These are phyloP conservation scores for Myxozyma monticola DNA, from an alignment of 805 yeast genomes.

Conservation along the genomic window DNA sequence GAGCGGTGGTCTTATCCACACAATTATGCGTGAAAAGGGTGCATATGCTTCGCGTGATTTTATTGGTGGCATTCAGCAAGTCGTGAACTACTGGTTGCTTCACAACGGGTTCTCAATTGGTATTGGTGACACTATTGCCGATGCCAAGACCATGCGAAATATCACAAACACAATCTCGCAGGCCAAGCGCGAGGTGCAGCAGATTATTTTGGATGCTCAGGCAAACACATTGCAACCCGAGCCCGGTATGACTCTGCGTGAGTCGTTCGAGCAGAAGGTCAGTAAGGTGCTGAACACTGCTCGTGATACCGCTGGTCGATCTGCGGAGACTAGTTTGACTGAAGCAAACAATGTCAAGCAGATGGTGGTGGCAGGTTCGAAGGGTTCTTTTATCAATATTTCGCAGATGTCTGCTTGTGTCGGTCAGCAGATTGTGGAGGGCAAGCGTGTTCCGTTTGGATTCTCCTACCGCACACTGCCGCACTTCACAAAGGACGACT, in stretches of 20 bases:
- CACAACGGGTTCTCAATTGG: slow-evolving; percentile 98
- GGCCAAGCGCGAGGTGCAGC: slow-evolving; percentile 93
- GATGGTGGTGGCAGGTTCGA: slow-evolving; percentile 99
- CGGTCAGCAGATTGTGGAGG: slow-evolving; percentile 99
- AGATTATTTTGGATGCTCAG: slow-evolving; percentile 89
- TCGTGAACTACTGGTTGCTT: slow-evolving; percentile 92
- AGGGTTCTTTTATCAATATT: slow-evolving; percentile 97
- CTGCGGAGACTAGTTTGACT: slow-evolving; percentile 94
- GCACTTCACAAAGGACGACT: slow-evolving; percentile 97
- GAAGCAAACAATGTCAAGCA: slow-evolving; percentile 95
- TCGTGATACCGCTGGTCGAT: slow-evolving; percentile 98
- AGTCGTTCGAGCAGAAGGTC: slow-evolving; percentile 96
- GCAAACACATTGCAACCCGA: slow-evolving; percentile 85
- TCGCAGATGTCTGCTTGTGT: slow-evolving; percentile 99
- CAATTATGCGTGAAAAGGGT: slow-evolving; percentile 97
- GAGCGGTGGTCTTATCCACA: slow-evolving; percentile 96
- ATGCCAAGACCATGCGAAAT: slow-evolving; percentile 89
- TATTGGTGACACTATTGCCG: slow-evolving; percentile 99
- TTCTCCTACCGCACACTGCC: slow-evolving; percentile 95
- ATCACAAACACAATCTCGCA: slow-evolving; percentile 90
- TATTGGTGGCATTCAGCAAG: slow-evolving; percentile 90
- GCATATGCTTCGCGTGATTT: slow-evolving; percentile 84
- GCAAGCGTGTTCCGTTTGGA: slow-evolving; percentile 98
- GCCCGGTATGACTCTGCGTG: slow-evolving; percentile 99
- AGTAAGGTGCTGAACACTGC: slow-evolving; percentile 95